Percentiles rank a stretch among this genome's conserved stretches.
phyloP scores from a whole-genome alignment of 2,329 filamentous ascomycete species.

The Setomelanomma holmii region DNA sequence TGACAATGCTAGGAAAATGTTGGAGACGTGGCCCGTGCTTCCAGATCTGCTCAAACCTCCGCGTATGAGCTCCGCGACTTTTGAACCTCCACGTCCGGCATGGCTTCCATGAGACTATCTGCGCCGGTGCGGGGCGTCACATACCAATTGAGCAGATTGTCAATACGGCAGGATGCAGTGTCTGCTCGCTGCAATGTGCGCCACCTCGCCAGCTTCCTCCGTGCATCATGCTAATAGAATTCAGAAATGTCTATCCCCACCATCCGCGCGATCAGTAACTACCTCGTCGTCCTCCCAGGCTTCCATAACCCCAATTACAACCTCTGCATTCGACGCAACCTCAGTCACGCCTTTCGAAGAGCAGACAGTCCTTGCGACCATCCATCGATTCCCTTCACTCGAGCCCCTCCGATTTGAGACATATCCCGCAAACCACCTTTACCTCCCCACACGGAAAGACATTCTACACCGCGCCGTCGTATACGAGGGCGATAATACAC shows the following conservation, averaged over 20 bases:
- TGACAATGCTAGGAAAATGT: slow-evolving; percentile 25
- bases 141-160: slow-evolving; percentile 37
- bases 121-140: slow-evolving; percentile 46
- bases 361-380: slow-evolving; percentile 75
- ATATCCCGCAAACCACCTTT: slow-evolving; percentile 83
- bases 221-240: slow-evolving; percentile 36
- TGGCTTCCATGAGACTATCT: slow-evolving; percentile 51
- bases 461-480: slow-evolving; percentile 90
- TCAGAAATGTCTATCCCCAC: slow-evolving; percentile 34
- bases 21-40: slow-evolving; percentile 11
- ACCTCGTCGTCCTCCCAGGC: slow-evolving; percentile 64
- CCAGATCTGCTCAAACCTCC: slow-evolving; percentile 3
- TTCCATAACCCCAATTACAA: slow-evolving; percentile 55
- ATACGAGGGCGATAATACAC: slow-evolving; percentile 88
- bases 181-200: slow-evolving; percentile 59
- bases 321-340: slow-evolving; percentile 48
- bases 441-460: slow-evolving; percentile 86
- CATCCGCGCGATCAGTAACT: slow-evolving; percentile 38
- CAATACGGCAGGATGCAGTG: slow-evolving; percentile 37
- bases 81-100: slow-evolving; percentile 36
- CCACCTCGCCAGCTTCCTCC: slow-evolving; percentile 47
- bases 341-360: slow-evolving; percentile 40
- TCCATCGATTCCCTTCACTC: slow-evolving; percentile 88
- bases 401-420: slow-evolving; percentile 80
- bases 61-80: slow-evolving; percentile 13